Evolutionary conservation across 1,139 yeast species (phyloP).

Genomic region (Zygosaccharomyces pseudobailii): DNA sequence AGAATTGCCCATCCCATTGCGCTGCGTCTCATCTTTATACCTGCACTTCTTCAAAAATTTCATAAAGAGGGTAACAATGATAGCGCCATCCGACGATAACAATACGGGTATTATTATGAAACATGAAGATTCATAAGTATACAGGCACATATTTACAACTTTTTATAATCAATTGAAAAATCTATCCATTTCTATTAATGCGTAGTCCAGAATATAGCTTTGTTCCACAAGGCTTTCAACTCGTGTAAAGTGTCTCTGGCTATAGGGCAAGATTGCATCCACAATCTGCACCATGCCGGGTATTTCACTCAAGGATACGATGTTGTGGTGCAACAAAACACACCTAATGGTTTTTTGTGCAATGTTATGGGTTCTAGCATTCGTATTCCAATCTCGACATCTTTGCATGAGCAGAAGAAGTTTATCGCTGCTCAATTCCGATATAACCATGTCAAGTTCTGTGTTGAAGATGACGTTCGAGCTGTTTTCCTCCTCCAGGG

Average conservation of each 20-base stretch:
- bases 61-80: conserved; percentile 1
- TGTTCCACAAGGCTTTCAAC: conserved; percentile 78
- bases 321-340: conserved; percentile 50
- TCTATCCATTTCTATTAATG: conserved; percentile 71
- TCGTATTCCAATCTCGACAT: conserved; percentile 92
- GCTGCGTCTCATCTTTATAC: conserved; percentile 8
- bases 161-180: conserved; percentile 17
- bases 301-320: conserved; percentile 54
- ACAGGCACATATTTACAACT: neutral
- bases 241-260: conserved; percentile 76
- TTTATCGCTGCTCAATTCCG: conserved; percentile 54
- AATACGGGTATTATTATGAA: neutral
- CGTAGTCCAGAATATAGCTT: conserved; percentile 79
- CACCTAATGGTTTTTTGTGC: conserved; percentile 74
- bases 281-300: conserved; percentile 64
- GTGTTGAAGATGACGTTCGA: conserved; percentile 47
- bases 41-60: neutral
- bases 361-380: conserved; percentile 70
- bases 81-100: neutral
- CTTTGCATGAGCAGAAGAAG: conserved; percentile 59
- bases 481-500: conserved; percentile 28
- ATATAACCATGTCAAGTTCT: conserved; percentile 63
- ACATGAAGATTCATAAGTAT: neutral
- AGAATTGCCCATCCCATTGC: neutral
- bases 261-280: conserved; percentile 78